Percentiles rank a stretch among this genome's conserved stretches.
These are phyloP conservation scores for Biscogniauxia sp. DNA, from an alignment of 2,329 filamentous ascomycete species.

Conservation along the genomic window DNA sequence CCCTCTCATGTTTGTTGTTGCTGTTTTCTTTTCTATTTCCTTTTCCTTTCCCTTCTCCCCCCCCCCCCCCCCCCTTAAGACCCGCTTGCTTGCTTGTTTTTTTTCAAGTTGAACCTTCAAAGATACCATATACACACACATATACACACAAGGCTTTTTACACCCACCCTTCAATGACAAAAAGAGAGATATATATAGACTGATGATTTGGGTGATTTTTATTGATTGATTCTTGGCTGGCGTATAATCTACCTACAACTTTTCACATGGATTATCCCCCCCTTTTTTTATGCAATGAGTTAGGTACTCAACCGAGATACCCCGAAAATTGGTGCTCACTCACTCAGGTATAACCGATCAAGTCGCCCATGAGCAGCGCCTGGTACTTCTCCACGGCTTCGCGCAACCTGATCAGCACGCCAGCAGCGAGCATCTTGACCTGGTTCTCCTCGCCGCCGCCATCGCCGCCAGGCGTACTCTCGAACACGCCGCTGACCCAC, in stretches of 20 bases:
- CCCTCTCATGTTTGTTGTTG: no score
- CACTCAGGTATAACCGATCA: slow-evolving; percentile 42
- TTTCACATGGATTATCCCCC: background rate
- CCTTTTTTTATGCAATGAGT: no score
- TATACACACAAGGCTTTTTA: no score
- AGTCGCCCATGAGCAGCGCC: slow-evolving; percentile 69
- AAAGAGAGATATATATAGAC: background rate
- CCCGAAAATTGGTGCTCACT: background rate
- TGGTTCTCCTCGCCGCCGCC: slow-evolving; percentile 69
- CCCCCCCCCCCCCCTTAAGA: no score
- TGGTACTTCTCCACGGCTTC: slow-evolving; percentile 84
- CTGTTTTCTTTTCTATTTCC: no score
- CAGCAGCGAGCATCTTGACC: slow-evolving; percentile 75
- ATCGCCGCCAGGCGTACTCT: slow-evolving; percentile 47
- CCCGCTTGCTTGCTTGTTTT: no score
- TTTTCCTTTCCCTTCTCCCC: no score
- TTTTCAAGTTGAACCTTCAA: no score
- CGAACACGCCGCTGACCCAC: slow-evolving; percentile 80
- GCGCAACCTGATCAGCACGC: slow-evolving; percentile 71
- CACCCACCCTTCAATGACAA: background rate
- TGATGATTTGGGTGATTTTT: background rate
- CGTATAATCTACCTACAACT: background rate
- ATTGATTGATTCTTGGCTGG: background rate
- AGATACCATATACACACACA: no score
- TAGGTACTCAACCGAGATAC: background rate